Evolutionary conservation across 129 eudicot species (phyloP).

Genomic region (Artemisia annua): DNA sequence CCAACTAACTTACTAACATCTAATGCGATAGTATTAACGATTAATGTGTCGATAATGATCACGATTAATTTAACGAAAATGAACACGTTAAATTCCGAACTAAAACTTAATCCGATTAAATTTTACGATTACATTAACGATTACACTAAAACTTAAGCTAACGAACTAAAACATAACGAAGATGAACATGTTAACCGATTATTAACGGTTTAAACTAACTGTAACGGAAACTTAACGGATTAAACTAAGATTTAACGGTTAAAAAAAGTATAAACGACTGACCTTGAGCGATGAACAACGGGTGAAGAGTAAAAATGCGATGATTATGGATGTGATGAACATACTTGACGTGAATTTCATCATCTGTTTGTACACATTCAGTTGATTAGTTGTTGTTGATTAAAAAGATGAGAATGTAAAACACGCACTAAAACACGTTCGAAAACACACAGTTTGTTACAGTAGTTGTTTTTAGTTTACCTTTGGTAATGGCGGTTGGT

Average conservation of each 20-base stretch:
- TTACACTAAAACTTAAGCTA: too few relatives aligned
- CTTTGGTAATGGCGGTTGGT: slow-evolving; percentile 28
- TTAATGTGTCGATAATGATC: too few relatives aligned
- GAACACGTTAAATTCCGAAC: too few relatives aligned
- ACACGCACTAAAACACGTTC: not conserved
- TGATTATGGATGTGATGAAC: slow-evolving; percentile 25
- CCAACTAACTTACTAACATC: too few relatives aligned
- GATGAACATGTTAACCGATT: too few relatives aligned
- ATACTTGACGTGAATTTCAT: slow-evolving; percentile 30
- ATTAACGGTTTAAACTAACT: too few relatives aligned
- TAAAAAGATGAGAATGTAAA: not conserved
- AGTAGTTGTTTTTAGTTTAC: slow-evolving; percentile 19
- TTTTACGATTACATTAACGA: too few relatives aligned
- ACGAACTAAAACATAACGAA: too few relatives aligned
- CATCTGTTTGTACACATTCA: slow-evolving; percentile 15
- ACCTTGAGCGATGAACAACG: slow-evolving; percentile 48
- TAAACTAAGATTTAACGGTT: not conserved
- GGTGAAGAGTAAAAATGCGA: slow-evolving; percentile 31
- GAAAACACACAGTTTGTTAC: slow-evolving; percentile 8
- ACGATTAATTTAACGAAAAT: too few relatives aligned
- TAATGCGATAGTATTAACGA: too few relatives aligned
- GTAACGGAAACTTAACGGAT: too few relatives aligned
- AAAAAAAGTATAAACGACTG: not conserved
- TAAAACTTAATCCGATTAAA: too few relatives aligned
- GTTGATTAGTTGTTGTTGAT: slow-evolving; percentile 28